Percentiles rank a stretch among this genome's conserved stretches.
phyloP scores from a whole-genome alignment of 2,329 filamentous ascomycete genomes.

The Colletotrichum cordylinicola region DNA sequence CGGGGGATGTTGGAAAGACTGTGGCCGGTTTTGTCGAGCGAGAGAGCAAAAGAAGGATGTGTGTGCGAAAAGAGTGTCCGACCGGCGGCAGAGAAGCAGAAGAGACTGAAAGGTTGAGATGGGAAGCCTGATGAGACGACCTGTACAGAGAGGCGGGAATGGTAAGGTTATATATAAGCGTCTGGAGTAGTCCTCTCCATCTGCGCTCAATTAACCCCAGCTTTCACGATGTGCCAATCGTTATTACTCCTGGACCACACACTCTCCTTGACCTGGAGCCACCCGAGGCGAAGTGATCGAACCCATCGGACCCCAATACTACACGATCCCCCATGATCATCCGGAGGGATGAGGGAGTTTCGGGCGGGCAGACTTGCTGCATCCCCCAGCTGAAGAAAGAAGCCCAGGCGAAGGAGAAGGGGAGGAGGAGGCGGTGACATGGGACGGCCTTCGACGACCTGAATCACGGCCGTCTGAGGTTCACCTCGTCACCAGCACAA shows the following conservation, averaged over 20 bases:
- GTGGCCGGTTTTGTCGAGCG: not conserved
- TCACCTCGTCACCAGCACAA: not conserved
- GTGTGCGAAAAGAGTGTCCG: not conserved
- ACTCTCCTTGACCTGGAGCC: not conserved
- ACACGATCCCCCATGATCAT: not conserved
- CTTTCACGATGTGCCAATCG: constrained; percentile 2
- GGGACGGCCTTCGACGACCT: not conserved
- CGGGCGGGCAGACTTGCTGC: not conserved
- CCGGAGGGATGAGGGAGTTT: not conserved
- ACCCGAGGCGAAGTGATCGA: not conserved
- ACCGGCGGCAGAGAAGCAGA: constrained; percentile 19
- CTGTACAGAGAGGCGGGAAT: not conserved
- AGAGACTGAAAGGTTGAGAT: not conserved
- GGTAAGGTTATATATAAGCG: not conserved
- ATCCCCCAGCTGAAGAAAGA: not conserved
- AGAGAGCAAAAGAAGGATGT: not conserved
- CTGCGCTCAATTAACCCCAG: not conserved
- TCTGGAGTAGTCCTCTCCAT: not conserved
- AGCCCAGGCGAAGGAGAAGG: not conserved
- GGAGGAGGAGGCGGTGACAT: not conserved
- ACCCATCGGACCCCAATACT: not conserved
- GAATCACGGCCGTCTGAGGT: constrained; percentile 4
- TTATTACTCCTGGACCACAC: not conserved
- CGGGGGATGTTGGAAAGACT: not conserved
- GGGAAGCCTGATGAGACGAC: not conserved